Evolutionary conservation across 106 monocot genomes (phyloP).

Genomic region (Cymbidium sinense): DNA sequence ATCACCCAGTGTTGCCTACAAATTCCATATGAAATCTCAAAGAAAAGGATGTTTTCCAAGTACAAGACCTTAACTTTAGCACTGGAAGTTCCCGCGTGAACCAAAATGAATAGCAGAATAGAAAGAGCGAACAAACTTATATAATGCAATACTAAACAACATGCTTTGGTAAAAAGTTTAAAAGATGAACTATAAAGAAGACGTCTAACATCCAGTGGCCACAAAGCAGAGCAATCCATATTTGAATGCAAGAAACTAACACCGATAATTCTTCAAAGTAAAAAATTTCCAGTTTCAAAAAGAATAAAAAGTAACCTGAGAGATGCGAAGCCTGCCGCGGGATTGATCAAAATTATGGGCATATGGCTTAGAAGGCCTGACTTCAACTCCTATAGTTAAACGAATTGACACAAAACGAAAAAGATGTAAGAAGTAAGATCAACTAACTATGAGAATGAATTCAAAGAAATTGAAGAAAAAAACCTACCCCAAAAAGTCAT

Average conservation of each 20-base stretch:
- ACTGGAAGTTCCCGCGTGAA: neutral
- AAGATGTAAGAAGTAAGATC: neutral
- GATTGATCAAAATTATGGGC: conserved; percentile 37
- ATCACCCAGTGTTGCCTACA: conserved; percentile 69
- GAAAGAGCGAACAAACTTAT: neutral
- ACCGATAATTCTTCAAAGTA: neutral
- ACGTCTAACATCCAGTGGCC: neutral
- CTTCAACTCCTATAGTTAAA: conserved; percentile 48
- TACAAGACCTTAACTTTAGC: neutral
- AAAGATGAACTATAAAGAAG: neutral
- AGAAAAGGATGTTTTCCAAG: neutral
- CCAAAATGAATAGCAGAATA: neutral
- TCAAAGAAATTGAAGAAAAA: neutral
- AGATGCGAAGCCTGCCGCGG: conserved; percentile 67
- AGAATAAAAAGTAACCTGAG: conserved; percentile 43
- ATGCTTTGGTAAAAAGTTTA: neutral
- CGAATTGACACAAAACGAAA: neutral
- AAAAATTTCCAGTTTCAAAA: neutral
- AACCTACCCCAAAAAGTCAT: conserved; percentile 73
- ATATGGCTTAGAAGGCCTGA: conserved; percentile 78
- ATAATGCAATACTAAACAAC: neutral
- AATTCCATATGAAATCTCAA: neutral
- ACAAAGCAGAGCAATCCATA: neutral
- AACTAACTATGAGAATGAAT: neutral
- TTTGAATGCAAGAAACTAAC: neutral